These are phyloP conservation scores for Talaromyces pinophilus DNA, from an alignment of 2,329 filamentous ascomycete species.

Conservation along the genomic window DNA sequence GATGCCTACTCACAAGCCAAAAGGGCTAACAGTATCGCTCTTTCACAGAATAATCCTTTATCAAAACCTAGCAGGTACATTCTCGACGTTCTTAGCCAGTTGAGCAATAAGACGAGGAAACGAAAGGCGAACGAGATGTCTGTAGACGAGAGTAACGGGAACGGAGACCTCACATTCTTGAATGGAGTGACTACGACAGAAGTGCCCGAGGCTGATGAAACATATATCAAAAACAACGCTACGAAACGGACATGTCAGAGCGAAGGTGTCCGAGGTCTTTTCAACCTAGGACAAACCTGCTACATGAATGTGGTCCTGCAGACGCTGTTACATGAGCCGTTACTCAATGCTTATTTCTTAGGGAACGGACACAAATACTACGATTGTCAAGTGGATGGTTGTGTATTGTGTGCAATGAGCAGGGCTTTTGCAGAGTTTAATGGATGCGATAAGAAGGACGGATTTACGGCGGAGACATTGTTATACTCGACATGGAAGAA, in stretches of 20 bases:
- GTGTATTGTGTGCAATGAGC: slow-evolving; percentile 62
- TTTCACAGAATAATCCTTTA: slow-evolving; percentile 6
- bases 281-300: slow-evolving; percentile 97
- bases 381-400: slow-evolving; percentile 65
- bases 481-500: slow-evolving; percentile 88
- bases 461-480: slow-evolving; percentile 87
- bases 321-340: slow-evolving; percentile 87
- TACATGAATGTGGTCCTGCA: slow-evolving; percentile 97
- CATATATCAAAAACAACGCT: slow-evolving; percentile 76
- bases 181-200: slow-evolving; percentile 41
- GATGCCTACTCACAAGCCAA: slow-evolving; percentile 22
- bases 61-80: slow-evolving; percentile 27
- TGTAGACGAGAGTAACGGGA: slow-evolving; percentile 10
- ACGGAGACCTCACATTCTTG: not conserved
- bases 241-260: slow-evolving; percentile 78
- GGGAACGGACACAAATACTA: slow-evolving; percentile 80
- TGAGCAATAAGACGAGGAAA: slow-evolving; percentile 17
- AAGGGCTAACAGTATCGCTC: slow-evolving; percentile 13
- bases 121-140: slow-evolving; percentile 18
- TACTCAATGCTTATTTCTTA: slow-evolving; percentile 88
- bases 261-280: slow-evolving; percentile 85
- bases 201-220: slow-evolving; percentile 55
- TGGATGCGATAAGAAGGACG: slow-evolving; percentile 69
- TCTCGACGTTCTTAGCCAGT: slow-evolving; percentile 5
- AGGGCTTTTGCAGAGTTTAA: slow-evolving; percentile 66